A percentile compares a stretch with the other conserved stretches of the same genome.
Evolutionary conservation across 2,329 filamentous ascomycete genomes (phyloP).

Genomic region (Bipolaris sorokiniana): DNA sequence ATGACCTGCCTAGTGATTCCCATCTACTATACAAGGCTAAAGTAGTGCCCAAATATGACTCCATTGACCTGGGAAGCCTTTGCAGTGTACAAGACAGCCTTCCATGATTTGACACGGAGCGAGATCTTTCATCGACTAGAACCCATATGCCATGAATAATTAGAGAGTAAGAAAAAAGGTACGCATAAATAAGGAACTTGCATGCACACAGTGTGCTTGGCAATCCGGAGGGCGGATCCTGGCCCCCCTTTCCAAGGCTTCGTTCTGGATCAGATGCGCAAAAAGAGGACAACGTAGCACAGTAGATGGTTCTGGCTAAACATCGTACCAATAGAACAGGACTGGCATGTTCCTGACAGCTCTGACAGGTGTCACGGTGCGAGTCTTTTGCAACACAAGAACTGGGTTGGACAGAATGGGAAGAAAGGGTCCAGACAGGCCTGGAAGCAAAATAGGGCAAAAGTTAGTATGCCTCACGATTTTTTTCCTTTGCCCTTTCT

Average conservation of each 20-base stretch:
- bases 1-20: background rate
- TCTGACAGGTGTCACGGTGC: constrained; percentile 35
- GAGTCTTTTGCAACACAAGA: constrained; percentile 15
- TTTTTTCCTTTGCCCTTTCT: background rate
- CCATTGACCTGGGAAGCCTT: constrained; percentile 14
- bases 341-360: constrained; percentile 26
- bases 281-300: constrained; percentile 13
- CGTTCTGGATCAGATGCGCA: constrained; percentile 21
- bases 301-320: background rate
- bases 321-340: too few relatives aligned
- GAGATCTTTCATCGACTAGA: background rate
- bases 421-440: background rate
- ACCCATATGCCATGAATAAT: background rate
- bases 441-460: background rate
- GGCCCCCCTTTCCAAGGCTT: background rate
- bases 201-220: constrained; percentile 10
- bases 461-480: background rate
- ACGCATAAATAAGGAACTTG: constrained; percentile 6
- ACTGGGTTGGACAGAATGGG: background rate
- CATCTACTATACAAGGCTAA: constrained; percentile 4
- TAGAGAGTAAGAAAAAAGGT: background rate
- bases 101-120: background rate
- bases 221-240: background rate
- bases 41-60: constrained; percentile 11
- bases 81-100: constrained; percentile 2